Evolutionary conservation across 495 filamentous ascomycete genomes (phyloP).

Genomic region (Cercophora scortea): DNA sequence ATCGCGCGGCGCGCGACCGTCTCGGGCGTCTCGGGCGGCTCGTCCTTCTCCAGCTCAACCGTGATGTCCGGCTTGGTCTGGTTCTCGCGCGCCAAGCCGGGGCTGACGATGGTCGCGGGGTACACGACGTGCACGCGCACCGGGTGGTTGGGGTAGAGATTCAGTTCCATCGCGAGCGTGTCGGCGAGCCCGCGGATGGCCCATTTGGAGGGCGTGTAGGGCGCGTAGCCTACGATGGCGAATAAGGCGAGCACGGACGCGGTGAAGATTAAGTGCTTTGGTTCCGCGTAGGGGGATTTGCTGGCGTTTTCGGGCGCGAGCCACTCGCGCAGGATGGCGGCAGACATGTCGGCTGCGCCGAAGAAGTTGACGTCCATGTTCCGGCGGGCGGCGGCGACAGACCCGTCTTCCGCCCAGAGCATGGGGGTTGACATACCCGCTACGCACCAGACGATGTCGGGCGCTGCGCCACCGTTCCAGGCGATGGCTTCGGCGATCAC

Average conservation of each 20-base stretch:
- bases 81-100: conserved; percentile 75
- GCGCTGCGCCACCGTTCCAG: conserved; percentile 72
- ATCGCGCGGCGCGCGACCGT: conserved; percentile 68
- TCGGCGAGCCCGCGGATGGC: conserved; percentile 81
- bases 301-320: conserved; percentile 40
- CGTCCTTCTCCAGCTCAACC: conserved; percentile 69
- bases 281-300: conserved; percentile 26
- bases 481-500: conserved; percentile 63
- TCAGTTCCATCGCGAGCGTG: conserved; percentile 71
- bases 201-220: conserved; percentile 79
- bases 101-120: conserved; percentile 71
- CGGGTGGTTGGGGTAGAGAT: conserved; percentile 61
- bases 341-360: conserved; percentile 79
- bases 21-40: conserved; percentile 70
- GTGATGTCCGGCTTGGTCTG: conserved; percentile 74
- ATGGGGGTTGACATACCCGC: conserved; percentile 70
- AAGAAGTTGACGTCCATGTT: conserved; percentile 94
- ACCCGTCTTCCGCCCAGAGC: conserved; percentile 65
- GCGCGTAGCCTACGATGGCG: conserved; percentile 72
- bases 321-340: conserved; percentile 55
- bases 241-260: conserved; percentile 68
- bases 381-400: conserved; percentile 52
- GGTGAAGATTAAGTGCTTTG: conserved; percentile 83
- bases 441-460: conserved; percentile 88
- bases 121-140: conserved; percentile 79